Base-by-base conservation (phyloP, 208 protist genomes). In the Acanthamoeba polyphaga region DNA sequence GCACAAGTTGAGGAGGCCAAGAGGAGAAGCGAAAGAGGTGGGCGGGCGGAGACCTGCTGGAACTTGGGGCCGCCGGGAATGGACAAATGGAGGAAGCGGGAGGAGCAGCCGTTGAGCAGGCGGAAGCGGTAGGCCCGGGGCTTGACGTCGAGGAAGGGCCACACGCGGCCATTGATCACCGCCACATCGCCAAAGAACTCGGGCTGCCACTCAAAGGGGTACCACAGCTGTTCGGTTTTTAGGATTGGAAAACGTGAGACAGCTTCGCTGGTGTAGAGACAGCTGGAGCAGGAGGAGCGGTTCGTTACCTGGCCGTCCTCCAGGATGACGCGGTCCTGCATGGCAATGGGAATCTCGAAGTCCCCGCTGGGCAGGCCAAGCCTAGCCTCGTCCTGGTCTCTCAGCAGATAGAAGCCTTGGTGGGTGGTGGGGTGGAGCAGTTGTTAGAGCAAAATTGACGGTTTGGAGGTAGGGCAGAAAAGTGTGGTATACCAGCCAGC, bases 401-500 rank as follows among this genome's bases (percentile, higher is more conserved):
- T 66, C 55, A 92, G 38, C 85, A 92, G 85, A 46, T 92, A 92
- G 24, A 72, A 92, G 19, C 85, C 85, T 92, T 51, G 70, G 10
- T 15, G 70, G 15, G 13, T 7, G 13, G 29, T 7, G 3, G 29
- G 68, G 53, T 58, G 9, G 53, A 17, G 1, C 53, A 17, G 53
- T 17, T 58, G 9, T 58, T 58, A 58, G 53, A 58, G 29, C 24
- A 66, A 19, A 1, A 3, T 1, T 19, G 19, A 29, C 13, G 3
- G 27, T 9, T 66, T 66, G 0, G 27, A 9, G 60, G 60, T 7
- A 22, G 27, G 22, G 13, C 7, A n/a, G 15, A 66, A 2, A 10
- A 60, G 53, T 19, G 34, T 22, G 13, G 19, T 58, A 6, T 89
- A 89, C 82, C 82, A 9, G 55, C 34, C 13, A 89, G 55, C 8